Evolutionary conservation across 805 yeast genomes (phyloP).

Genomic region (Yarrowia deformans): DNA sequence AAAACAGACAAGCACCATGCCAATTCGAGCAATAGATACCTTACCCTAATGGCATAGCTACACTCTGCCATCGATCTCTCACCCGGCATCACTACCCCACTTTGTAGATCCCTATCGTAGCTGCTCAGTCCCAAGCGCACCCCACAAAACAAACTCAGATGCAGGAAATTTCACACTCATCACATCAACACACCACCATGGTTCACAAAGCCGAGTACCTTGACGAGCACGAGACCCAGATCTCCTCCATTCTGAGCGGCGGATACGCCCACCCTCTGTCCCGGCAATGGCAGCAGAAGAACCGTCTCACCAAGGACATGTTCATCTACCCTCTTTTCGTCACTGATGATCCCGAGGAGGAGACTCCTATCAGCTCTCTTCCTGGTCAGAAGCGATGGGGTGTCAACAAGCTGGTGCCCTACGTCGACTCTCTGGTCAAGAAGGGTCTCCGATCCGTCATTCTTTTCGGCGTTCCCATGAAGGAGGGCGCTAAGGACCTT

Average conservation of each 20-base stretch:
- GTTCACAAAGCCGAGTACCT: conserved; percentile 70
- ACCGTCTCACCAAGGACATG: conserved; percentile 84
- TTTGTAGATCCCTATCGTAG: neutral
- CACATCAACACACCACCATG: conserved; percentile 35
- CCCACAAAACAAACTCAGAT: conserved; percentile 24
- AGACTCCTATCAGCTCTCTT: conserved; percentile 71
- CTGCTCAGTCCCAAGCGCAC: neutral
- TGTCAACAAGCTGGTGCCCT: conserved; percentile 75
- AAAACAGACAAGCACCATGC: no score
- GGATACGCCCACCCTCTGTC: conserved; percentile 91
- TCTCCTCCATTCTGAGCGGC: conserved; percentile 85
- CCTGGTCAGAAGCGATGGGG: conserved; percentile 93
- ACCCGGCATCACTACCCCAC: neutral
- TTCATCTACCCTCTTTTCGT: conserved; percentile 92
- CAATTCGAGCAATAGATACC: no score
- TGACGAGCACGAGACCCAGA: conserved; percentile 62
- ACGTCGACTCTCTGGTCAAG: conserved; percentile 68
- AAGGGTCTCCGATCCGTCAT: conserved; percentile 89
- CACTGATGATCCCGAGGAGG: conserved; percentile 82
- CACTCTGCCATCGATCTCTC: no score
- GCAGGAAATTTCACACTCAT: conserved; percentile 34
- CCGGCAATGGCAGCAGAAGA: conserved; percentile 89
- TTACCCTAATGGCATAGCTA: no score
- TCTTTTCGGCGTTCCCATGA: conserved; percentile 88
- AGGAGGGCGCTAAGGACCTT: conserved; percentile 76